A percentile compares a stretch with the other conserved stretches of the same genome.
Conservation (phyloP, 2,329 filamentous ascomycete species). For the Curvularia hawaiiensis region DNA sequence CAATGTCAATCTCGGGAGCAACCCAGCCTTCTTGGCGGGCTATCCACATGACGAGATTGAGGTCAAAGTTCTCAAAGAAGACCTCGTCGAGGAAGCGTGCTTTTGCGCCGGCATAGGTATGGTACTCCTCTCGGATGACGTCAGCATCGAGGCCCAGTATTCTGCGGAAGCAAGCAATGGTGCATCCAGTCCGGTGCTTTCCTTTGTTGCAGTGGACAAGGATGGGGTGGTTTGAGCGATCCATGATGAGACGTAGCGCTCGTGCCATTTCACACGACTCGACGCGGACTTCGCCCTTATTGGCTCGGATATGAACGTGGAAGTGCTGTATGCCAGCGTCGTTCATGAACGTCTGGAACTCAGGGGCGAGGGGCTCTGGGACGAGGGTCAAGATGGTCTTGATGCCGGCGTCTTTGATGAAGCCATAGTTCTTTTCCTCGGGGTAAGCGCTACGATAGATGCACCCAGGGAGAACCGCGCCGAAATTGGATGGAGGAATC, state of each 20-base stretch:
- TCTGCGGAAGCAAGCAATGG: conserved; percentile 80
- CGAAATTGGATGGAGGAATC: conserved; percentile 73
- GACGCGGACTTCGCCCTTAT: conserved; percentile 69
- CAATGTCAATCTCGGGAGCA: conserved; percentile 18
- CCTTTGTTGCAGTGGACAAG: conserved; percentile 94
- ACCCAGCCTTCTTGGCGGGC: conserved; percentile 43
- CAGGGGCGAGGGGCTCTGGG: conserved; percentile 53
- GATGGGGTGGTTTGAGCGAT: conserved; percentile 76
- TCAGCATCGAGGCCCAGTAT: conserved; percentile 66
- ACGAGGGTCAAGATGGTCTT: conserved; percentile 77
- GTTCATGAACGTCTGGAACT: conserved; percentile 65
- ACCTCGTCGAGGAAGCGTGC: conserved; percentile 54
- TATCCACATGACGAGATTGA: conserved; percentile 48
- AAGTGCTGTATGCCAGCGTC: conserved; percentile 72
- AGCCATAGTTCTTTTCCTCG: conserved; percentile 69
- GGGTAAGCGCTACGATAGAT: conserved; percentile 87
- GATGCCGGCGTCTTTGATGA: conserved; percentile 69
- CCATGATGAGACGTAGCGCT: conserved; percentile 73
- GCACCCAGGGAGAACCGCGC: conserved; percentile 69
- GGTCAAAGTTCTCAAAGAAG: conserved; percentile 53
- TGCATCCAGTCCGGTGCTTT: conserved; percentile 89
- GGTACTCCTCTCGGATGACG: conserved; percentile 74
- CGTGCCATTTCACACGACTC: conserved; percentile 63
- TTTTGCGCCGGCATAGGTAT: conserved; percentile 61
- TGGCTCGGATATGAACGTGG: conserved; percentile 81